These are phyloP conservation scores for Sporobolomyces phaffii DNA, from an alignment of 768 basidiomycete genomes.

Conservation along the genomic window DNA sequence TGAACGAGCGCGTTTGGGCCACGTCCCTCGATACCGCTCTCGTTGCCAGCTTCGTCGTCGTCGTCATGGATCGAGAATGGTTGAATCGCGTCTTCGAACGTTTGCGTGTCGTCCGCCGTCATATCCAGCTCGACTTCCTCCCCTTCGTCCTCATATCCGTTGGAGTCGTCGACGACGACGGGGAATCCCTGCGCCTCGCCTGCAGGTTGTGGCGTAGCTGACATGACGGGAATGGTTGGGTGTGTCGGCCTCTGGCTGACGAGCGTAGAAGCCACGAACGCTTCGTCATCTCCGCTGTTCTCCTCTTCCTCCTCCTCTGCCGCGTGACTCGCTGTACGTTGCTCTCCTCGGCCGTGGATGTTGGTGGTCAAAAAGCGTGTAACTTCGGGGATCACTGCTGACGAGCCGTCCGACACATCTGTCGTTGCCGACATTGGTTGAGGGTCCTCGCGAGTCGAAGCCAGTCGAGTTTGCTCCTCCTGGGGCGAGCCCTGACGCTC, in stretches of 20 bases:
- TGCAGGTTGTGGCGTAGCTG: too few relatives aligned
- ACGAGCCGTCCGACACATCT: too few relatives aligned
- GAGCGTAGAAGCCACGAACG: slow-evolving; percentile 30
- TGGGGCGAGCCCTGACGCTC: too few relatives aligned
- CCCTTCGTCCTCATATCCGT: not conserved
- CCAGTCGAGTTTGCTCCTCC: too few relatives aligned
- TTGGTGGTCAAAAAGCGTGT: too few relatives aligned
- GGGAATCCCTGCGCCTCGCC: not conserved
- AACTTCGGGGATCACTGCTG: too few relatives aligned
- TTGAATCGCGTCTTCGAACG: slow-evolving; percentile 2
- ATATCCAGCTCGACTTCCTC: slow-evolving; percentile 12
- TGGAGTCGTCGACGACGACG: not conserved
- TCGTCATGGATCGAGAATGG: not conserved
- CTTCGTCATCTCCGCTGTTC: slow-evolving; percentile 45
- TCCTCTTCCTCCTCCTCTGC: slow-evolving; percentile 46
- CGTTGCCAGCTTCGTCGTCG: not conserved
- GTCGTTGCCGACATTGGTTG: too few relatives aligned
- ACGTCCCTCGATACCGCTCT: not conserved
- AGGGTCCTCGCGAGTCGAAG: too few relatives aligned
- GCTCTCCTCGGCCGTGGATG: not conserved
- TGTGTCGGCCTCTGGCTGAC: slow-evolving; percentile 43
- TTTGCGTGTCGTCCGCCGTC: not conserved
- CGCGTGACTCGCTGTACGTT: slow-evolving; percentile 34
- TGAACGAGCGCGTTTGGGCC: slow-evolving; percentile 6
- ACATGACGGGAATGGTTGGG: too few relatives aligned